Evolutionary conservation across 169 alveolate genomes (phyloP).

Genomic region (Cryptosporidium baileyi): DNA sequence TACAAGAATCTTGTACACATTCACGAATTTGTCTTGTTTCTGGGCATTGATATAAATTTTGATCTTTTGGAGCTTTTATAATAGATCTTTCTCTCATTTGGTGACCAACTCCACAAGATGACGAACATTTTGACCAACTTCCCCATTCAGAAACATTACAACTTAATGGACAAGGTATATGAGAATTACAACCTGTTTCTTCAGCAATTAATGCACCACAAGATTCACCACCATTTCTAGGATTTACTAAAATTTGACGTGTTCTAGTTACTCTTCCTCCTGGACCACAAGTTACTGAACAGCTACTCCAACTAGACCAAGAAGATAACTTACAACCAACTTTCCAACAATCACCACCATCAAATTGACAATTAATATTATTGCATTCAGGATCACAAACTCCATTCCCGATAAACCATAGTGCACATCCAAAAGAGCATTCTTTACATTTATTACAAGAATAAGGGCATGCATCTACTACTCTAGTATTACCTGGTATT

Average conservation of each 20-base stretch:
- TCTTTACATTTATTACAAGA: constrained; percentile 76
- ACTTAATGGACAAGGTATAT: constrained; percentile 71
- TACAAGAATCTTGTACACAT: constrained; percentile 22
- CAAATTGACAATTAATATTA: constrained; percentile 75
- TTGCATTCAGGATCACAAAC: constrained; percentile 76
- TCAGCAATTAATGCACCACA: constrained; percentile 69
- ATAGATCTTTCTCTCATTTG: constrained; percentile 75
- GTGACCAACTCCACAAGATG: constrained; percentile 76
- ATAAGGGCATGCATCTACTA: constrained; percentile 78
- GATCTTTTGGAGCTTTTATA: constrained; percentile 67
- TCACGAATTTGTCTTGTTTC: constrained; percentile 58
- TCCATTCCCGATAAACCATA: constrained; percentile 78
- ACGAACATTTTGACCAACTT: constrained; percentile 74
- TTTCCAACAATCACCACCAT: constrained; percentile 80
- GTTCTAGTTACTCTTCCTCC: constrained; percentile 72
- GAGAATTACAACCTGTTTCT: constrained; percentile 71
- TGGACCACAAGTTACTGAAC: constrained; percentile 65
- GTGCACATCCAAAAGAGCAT: constrained; percentile 78
- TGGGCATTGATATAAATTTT: constrained; percentile 41
- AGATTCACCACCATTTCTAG: constrained; percentile 71
- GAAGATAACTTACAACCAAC: constrained; percentile 73
- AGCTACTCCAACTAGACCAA: constrained; percentile 70
- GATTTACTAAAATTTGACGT: constrained; percentile 69
- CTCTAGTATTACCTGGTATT: constrained; percentile 75
- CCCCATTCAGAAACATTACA: constrained; percentile 77